Evolutionary conservation across 2,329 filamentous ascomycete genomes (phyloP), one percentile per base, ranked within the genome.

Genomic region (Colletotrichum sp.): DNA sequence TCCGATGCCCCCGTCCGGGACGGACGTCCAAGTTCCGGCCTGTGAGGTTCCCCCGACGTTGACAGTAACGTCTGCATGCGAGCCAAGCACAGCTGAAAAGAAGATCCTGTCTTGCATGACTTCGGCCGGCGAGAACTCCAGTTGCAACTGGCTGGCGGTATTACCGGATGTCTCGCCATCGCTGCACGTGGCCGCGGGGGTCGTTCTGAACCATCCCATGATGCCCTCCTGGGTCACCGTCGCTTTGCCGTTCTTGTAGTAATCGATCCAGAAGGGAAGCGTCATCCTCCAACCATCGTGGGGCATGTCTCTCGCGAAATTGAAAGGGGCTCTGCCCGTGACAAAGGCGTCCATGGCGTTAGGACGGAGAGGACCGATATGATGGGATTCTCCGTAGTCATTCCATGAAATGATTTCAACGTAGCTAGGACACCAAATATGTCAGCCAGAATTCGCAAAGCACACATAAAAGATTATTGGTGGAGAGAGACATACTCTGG

Each of bases 381-480:
- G 90, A 80, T 89, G 88, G 2, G 88, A 86, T 79, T 91, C 90
- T 21, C 89, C 89, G 75, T 86, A 91, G 78, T 92, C 90, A 78
- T 91, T 91, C 89, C 82, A 83, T n/a, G 85, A 86, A 69, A 88
- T 85, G 73, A 87, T 86, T 79, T 84, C 78, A 24, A 91, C 86
- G 24, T 59, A 59, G 24, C 55, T 59, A 1, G 0, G 12, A 59
- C 5, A 0, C 3, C 13, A 28, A 2, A 0, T 9, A 18, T 26
- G 55, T 59, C 2, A n/a, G n/a, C n/a, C n/a, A n/a, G n/a, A n/a
- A n/a, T n/a, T n/a, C n/a, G n/a, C n/a, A n/a, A n/a, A n/a, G n/a
- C n/a, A n/a, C n/a, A n/a, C n/a, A n/a, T n/a, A n/a, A n/a, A n/a
- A n/a, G n/a, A n/a, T n/a, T n/a, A n/a, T n/a, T n/a, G n/a, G n/a